These are phyloP conservation scores for Myrmaecium sp. DNA, from an alignment of 2,329 filamentous ascomycete genomes.

Conservation along the genomic window DNA sequence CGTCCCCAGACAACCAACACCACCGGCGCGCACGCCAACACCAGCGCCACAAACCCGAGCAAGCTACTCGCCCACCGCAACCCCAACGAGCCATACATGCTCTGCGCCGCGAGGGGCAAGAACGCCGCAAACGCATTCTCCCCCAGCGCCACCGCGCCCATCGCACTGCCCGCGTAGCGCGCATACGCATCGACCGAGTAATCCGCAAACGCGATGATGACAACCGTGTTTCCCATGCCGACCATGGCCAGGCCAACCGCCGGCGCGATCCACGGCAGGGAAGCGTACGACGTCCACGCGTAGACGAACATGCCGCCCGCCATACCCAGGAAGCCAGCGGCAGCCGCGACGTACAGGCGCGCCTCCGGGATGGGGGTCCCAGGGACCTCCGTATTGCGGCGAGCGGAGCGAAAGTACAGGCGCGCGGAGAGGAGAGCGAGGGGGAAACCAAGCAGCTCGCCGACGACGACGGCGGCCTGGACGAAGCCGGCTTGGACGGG, in stretches of 20 bases:
- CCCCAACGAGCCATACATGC: slow-evolving; percentile 31
- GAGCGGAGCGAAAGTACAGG: slow-evolving; percentile 25
- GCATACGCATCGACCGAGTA: slow-evolving; percentile 35
- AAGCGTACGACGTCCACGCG: slow-evolving; percentile 29
- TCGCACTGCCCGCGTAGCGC: slow-evolving; percentile 31
- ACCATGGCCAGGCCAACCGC: slow-evolving; percentile 30
- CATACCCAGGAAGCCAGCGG: slow-evolving; percentile 28
- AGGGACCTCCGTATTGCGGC: slow-evolving; percentile 3
- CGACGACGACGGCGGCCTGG: slow-evolving; percentile 28
- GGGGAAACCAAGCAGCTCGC: slow-evolving; percentile 26
- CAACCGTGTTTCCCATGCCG: slow-evolving; percentile 31
- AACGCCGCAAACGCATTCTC: slow-evolving; percentile 34
- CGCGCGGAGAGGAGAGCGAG: slow-evolving; percentile 18
- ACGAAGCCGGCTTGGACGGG: slow-evolving; percentile 28
- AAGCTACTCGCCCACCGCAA: slow-evolving; percentile 33
- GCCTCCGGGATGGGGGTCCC: slow-evolving; percentile 21
- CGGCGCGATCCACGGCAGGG: slow-evolving; percentile 30
- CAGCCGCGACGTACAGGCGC: slow-evolving; percentile 26
- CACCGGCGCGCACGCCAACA: slow-evolving; percentile 28
- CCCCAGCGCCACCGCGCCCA: slow-evolving; percentile 30
- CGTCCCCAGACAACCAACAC: slow-evolving; percentile 26
- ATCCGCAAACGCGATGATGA: slow-evolving; percentile 28
- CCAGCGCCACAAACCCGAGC: slow-evolving; percentile 27
- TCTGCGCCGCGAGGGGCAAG: slow-evolving; percentile 28
- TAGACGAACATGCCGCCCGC: slow-evolving; percentile 34